Evolutionary conservation across 2,329 filamentous ascomycete species (phyloP).

Genomic region (Lachnellula suecica): DNA sequence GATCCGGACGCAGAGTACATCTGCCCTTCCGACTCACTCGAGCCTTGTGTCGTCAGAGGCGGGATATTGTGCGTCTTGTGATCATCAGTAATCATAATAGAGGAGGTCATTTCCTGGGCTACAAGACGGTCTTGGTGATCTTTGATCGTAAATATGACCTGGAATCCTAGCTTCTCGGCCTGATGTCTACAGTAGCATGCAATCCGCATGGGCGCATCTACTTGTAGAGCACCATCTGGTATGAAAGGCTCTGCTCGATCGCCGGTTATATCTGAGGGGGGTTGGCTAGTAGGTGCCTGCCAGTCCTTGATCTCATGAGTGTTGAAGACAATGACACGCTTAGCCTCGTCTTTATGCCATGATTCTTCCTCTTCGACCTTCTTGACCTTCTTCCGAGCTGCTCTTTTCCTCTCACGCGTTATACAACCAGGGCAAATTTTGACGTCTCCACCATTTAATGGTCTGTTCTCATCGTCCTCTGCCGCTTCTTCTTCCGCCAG

Average conservation of each 20-base stretch:
- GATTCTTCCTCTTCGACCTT: constrained; percentile 89
- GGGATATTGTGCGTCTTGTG: constrained; percentile 77
- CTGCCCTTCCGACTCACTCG: constrained; percentile 33
- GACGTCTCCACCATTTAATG: constrained; percentile 89
- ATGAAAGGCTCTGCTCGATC: constrained; percentile 46
- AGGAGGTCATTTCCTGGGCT: constrained; percentile 80
- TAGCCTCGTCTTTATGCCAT: constrained; percentile 78
- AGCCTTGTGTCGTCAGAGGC: constrained; percentile 29
- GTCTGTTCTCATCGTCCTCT: constrained; percentile 56
- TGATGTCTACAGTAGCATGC: constrained; percentile 97
- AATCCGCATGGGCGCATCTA: constrained; percentile 90
- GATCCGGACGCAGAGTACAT: constrained; percentile 41
- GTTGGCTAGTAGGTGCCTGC: constrained; percentile 59
- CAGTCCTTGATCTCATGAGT: constrained; percentile 85
- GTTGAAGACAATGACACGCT: constrained; percentile 88
- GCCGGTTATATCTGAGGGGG: constrained; percentile 44
- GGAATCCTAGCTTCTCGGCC: constrained; percentile 87
- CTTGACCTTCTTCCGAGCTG: constrained; percentile 88
- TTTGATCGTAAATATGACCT: constrained; percentile 92
- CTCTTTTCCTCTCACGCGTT: constrained; percentile 84
- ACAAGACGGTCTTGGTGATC: constrained; percentile 74
- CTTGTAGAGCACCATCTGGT: constrained; percentile 65
- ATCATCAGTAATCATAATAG: constrained; percentile 97
- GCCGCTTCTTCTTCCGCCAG: constrained; percentile 33
- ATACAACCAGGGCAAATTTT: constrained; percentile 92